These are phyloP conservation scores for Xylariaceae sp. DNA, from an alignment of 2,329 filamentous ascomycete genomes.

Conservation along the genomic window DNA sequence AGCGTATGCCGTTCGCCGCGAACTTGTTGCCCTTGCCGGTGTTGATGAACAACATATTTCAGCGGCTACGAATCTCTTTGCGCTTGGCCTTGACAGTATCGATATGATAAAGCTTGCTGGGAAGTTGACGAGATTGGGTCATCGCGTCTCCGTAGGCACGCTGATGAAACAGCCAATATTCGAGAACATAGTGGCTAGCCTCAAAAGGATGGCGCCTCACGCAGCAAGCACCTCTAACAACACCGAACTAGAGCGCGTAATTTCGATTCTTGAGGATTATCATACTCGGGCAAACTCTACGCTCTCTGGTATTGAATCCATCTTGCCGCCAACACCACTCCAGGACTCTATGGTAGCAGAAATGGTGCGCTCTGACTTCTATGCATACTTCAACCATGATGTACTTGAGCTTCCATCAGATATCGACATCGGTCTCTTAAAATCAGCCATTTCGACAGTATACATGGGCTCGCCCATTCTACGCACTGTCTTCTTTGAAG, in stretches of 20 bases:
- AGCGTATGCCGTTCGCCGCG: conserved; percentile 51
- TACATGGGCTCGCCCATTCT: conserved; percentile 63
- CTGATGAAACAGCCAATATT: conserved; percentile 73
- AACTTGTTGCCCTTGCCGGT: conserved; percentile 60
- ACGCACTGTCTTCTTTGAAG: conserved; percentile 65
- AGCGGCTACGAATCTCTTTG: conserved; percentile 63
- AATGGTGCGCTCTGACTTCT: conserved; percentile 71
- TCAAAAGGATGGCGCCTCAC: conserved; percentile 16
- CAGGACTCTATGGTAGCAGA: conserved; percentile 84
- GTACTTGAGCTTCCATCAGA: conserved; percentile 56
- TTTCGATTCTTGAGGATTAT: conserved; percentile 37
- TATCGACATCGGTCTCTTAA: conserved; percentile 54
- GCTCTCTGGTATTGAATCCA: conserved; percentile 46
- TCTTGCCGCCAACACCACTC: conserved; percentile 74
- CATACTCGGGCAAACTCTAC: conserved; percentile 35
- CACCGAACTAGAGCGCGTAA: conserved; percentile 25
- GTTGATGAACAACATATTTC: conserved; percentile 48
- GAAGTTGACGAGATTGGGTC: conserved; percentile 56
- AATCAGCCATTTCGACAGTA: conserved; percentile 58
- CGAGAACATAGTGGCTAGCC: conserved; percentile 48
- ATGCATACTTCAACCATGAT: conserved; percentile 82
- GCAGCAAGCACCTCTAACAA: neutral
- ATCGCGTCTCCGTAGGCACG: conserved; percentile 65
- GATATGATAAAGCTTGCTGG: conserved; percentile 82
- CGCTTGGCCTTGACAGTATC: conserved; percentile 87